phyloP scores from a whole-genome alignment of 2,329 filamentous ascomycete species.

The Ampelomyces quisqualis region DNA sequence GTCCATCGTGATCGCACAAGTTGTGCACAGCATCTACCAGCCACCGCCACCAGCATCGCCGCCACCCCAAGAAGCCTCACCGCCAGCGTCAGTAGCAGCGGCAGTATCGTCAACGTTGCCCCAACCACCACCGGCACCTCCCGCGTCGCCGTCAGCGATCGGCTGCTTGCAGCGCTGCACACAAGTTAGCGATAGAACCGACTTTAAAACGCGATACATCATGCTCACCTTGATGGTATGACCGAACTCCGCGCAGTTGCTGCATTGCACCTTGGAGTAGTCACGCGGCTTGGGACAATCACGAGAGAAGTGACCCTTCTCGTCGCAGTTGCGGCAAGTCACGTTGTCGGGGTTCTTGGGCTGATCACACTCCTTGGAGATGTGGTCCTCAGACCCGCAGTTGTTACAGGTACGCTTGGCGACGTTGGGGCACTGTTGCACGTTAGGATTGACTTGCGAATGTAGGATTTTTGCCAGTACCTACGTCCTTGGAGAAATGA shows the following conservation, averaged over 20 bases:
- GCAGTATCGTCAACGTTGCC: slow-evolving; percentile 8
- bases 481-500: slow-evolving; percentile 40
- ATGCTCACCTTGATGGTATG: slow-evolving; percentile 34
- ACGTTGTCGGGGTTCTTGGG: slow-evolving; percentile 43
- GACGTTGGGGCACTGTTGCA: slow-evolving; percentile 33
- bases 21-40: slow-evolving; percentile 8
- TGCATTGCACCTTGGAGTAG: slow-evolving; percentile 51
- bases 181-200: slow-evolving; percentile 10
- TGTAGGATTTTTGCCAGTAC: slow-evolving; percentile 1
- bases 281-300: slow-evolving; percentile 62
- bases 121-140: slow-evolving; percentile 17
- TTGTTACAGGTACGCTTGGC: slow-evolving; percentile 40
- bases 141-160: slow-evolving; percentile 21
- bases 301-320: slow-evolving; percentile 60
- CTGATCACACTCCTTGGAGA: slow-evolving; percentile 42
- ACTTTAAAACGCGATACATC: background rate
- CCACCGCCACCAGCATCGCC: slow-evolving; percentile 8
- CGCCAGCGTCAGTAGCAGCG: slow-evolving; percentile 13
- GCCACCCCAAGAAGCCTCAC: slow-evolving; percentile 20
- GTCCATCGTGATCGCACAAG: no score
- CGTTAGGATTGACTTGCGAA: slow-evolving; percentile 15
- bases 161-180: slow-evolving; percentile 36
- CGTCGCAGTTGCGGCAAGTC: slow-evolving; percentile 63
- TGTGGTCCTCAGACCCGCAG: slow-evolving; percentile 41
- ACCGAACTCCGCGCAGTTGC: slow-evolving; percentile 48